These are phyloP conservation scores for Durotheca rogersii DNA, from an alignment of 495 filamentous ascomycete genomes.

Conservation along the genomic window DNA sequence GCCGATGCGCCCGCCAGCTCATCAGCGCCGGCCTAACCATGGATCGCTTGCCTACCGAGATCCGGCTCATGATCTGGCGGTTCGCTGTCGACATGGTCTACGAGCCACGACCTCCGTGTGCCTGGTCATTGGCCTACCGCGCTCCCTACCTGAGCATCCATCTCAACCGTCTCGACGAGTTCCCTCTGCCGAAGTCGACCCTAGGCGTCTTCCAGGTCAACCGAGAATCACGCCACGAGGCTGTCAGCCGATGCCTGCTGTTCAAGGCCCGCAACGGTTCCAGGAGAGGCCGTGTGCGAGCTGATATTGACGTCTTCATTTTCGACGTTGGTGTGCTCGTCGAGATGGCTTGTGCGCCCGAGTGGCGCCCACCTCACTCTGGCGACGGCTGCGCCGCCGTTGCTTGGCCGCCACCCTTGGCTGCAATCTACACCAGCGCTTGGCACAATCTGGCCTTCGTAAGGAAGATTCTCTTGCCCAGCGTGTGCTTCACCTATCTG, in stretches of 20 bases:
- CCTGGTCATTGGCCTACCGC: constrained; percentile 12
- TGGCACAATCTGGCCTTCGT: constrained; percentile 20
- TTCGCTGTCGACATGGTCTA: constrained; percentile 10
- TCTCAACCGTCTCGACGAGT: not conserved
- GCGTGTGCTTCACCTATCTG: constrained; percentile 23
- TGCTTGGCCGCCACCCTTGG: constrained; percentile 21
- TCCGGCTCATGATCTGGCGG: constrained; percentile 23
- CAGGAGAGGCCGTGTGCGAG: constrained; percentile 3
- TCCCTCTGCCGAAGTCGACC: constrained; percentile 13
- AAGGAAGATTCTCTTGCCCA: constrained; percentile 24
- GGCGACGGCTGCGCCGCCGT: not conserved
- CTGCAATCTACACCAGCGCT: constrained; percentile 21
- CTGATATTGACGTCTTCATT: constrained; percentile 18
- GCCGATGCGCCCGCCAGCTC: constrained; percentile 16
- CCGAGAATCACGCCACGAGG: constrained; percentile 19
- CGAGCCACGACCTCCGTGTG: constrained; percentile 19
- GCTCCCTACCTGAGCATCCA: constrained; percentile 2
- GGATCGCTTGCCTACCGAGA: constrained; percentile 17
- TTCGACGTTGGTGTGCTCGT: constrained; percentile 5
- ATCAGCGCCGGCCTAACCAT: constrained; percentile 21
- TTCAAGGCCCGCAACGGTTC: constrained; percentile 7
- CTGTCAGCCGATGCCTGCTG: constrained; percentile 7
- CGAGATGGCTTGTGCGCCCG: constrained; percentile 10
- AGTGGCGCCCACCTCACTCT: constrained; percentile 21
- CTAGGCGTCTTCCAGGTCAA: constrained; percentile 12